phyloP scores from a whole-genome alignment of 345 rosid species.

The Turnera subulata region DNA sequence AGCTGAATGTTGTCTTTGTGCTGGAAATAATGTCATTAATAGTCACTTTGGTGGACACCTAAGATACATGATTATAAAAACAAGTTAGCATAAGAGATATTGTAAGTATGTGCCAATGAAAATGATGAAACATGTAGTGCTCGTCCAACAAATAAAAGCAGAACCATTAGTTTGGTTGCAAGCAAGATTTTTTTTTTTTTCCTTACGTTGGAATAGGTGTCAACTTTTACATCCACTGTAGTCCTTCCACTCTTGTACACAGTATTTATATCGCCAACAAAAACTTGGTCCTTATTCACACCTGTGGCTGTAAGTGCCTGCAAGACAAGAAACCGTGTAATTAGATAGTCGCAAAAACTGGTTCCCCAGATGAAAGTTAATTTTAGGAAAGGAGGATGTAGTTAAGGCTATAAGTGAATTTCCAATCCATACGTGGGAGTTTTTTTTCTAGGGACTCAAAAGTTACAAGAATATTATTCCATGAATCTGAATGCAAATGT shows the following conservation, averaged over 20 bases:
- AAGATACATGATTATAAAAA: constrained; percentile 6
- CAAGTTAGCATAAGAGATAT: neutral
- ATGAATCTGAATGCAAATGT: no score
- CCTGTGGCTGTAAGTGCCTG: constrained; percentile 79
- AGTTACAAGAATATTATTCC: neutral
- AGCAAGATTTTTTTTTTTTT: constrained; percentile 17
- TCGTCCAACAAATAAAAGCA: neutral
- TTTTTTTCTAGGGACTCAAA: neutral
- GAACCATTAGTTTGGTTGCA: neutral
- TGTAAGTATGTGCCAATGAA: neutral
- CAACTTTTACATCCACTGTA: constrained; percentile 69
- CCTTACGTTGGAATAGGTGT: constrained; percentile 64
- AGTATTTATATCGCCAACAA: constrained; percentile 67
- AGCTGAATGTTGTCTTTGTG: constrained; percentile 59
- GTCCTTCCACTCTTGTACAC: constrained; percentile 57
- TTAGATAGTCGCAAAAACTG: constrained; percentile 3
- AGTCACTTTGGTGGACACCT: constrained; percentile 71
- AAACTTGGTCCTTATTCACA: constrained; percentile 53
- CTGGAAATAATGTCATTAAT: constrained; percentile 51
- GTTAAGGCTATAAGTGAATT: neutral
- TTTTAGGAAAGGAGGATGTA: neutral
- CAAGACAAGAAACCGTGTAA: constrained; percentile 4
- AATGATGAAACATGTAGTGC: no score
- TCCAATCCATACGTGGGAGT: neutral
- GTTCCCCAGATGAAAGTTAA: neutral